phyloP scores from a whole-genome alignment of 129 eudicot genomes.

The Centrapalus pauciflorus region DNA sequence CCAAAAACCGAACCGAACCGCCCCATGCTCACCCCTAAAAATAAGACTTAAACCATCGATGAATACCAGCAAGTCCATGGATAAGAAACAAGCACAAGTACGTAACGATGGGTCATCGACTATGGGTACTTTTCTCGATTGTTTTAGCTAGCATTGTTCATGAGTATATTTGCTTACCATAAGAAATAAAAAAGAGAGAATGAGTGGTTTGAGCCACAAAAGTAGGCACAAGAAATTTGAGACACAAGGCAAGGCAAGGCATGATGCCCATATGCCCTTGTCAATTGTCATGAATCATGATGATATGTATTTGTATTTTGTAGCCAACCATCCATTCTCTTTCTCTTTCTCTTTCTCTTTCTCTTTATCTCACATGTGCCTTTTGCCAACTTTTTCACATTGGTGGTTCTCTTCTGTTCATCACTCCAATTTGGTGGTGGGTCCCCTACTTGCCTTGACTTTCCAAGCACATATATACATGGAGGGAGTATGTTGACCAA shows the following conservation, averaged over 20 bases:
- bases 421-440: slow-evolving; percentile 26
- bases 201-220: slow-evolving; percentile 24
- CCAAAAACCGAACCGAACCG: too few species aligned
- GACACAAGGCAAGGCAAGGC: slow-evolving; percentile 13
- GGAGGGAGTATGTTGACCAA: slow-evolving; percentile 22
- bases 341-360: too few species aligned
- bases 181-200: slow-evolving; percentile 17
- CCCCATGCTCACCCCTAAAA: too few species aligned
- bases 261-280: slow-evolving; percentile 12
- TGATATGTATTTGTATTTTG: slow-evolving; percentile 11
- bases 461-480: neutral
- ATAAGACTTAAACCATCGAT: too few species aligned
- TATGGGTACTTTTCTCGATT: too few species aligned
- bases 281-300: slow-evolving; percentile 8
- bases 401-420: slow-evolving; percentile 9
- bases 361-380: too few species aligned
- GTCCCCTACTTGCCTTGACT: slow-evolving; percentile 24
- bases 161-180: slow-evolving; percentile 15
- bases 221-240: slow-evolving; percentile 23
- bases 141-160: too few species aligned
- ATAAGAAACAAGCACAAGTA: too few species aligned
- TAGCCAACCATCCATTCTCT: slow-evolving; percentile 21
- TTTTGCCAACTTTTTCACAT: slow-evolving; percentile 17
- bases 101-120: too few species aligned
- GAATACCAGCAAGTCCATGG: too few species aligned